Percentiles rank a stretch among this genome's conserved stretches.
These are phyloP conservation scores for Trichosporon sp. DNA, from an alignment of 1,284 basidiomycete genomes.

Conservation along the genomic window DNA sequence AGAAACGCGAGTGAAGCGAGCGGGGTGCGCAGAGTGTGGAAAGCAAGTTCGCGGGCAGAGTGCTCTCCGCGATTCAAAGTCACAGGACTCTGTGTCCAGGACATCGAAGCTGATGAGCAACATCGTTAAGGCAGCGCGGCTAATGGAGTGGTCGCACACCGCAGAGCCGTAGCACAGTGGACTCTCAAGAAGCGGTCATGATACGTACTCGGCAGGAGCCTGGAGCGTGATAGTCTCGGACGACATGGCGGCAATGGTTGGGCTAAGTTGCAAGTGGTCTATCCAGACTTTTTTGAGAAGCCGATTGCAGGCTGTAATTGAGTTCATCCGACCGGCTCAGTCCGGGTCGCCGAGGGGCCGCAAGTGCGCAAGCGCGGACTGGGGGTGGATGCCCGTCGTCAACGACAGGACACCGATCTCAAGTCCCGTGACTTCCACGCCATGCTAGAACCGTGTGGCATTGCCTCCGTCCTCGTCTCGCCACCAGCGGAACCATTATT, in stretches of 20 bases:
- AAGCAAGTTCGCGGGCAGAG: no score
- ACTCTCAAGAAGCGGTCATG: background rate
- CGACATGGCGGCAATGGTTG: slow-evolving; percentile 9
- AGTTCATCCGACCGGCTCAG: background rate
- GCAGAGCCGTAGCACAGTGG: background rate
- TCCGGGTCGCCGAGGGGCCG: no score
- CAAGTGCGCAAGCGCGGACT: no score
- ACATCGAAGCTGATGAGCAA: no score
- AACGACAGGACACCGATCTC: background rate
- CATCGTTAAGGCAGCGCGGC: no score
- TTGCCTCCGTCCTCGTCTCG: background rate
- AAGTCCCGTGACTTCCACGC: background rate
- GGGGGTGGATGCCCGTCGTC: background rate
- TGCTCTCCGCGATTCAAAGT: no score
- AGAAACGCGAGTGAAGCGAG: slow-evolving; percentile 6
- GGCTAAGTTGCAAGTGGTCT: background rate
- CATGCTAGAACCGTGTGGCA: background rate
- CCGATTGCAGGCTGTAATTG: background rate
- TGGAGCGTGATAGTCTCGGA: slow-evolving; percentile 50
- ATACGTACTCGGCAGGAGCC: slow-evolving; percentile 66
- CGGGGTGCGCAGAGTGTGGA: no score
- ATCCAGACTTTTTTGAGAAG: background rate
- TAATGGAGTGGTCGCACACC: no score
- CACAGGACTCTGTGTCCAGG: no score
- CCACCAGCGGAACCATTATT: background rate